Evolutionary conservation across 495 filamentous ascomycete genomes (phyloP).

Genomic region (Hypoxylon rickii): DNA sequence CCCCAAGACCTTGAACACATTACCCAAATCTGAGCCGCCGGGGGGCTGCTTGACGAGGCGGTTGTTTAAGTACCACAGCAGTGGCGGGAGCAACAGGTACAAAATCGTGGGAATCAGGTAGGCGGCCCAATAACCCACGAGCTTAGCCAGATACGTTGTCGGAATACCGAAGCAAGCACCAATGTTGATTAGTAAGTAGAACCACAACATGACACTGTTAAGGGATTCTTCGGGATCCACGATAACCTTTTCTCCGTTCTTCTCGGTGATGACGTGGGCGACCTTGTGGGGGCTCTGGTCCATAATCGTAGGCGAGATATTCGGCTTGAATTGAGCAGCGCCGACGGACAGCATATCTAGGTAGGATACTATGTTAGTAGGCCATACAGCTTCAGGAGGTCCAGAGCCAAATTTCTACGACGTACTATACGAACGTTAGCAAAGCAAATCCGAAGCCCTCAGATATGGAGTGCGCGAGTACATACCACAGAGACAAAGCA

Average conservation of each 20-base stretch:
- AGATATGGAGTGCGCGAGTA: background rate
- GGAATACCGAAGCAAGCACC: conserved; percentile 65
- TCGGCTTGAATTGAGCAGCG: conserved; percentile 67
- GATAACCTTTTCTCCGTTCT: conserved; percentile 73
- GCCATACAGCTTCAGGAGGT: conserved; percentile 33
- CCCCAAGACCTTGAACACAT: conserved; percentile 56
- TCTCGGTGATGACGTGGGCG: conserved; percentile 63
- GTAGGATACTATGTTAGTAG: conserved; percentile 38
- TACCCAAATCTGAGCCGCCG: conserved; percentile 56
- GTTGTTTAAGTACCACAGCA: conserved; percentile 55
- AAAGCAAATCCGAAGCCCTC: background rate
- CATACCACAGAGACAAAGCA: conserved; percentile 52
- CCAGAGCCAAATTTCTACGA: background rate
- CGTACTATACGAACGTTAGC: conserved; percentile 26
- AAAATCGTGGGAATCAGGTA: conserved; percentile 69
- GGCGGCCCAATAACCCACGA: conserved; percentile 71
- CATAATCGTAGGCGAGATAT: conserved; percentile 67
- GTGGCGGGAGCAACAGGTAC: conserved; percentile 57
- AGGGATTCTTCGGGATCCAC: conserved; percentile 76
- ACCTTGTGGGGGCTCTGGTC: conserved; percentile 67
- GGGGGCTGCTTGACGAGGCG: conserved; percentile 55
- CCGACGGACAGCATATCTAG: conserved; percentile 62
- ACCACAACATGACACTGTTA: conserved; percentile 66
- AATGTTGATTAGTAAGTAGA: conserved; percentile 78
- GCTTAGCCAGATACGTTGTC: conserved; percentile 49